Percentiles rank a stretch among this genome's conserved stretches.
These are phyloP conservation scores for Spinellus fusiger DNA, from an alignment of 192 early-diverging fungal genomes.

Conservation along the genomic window DNA sequence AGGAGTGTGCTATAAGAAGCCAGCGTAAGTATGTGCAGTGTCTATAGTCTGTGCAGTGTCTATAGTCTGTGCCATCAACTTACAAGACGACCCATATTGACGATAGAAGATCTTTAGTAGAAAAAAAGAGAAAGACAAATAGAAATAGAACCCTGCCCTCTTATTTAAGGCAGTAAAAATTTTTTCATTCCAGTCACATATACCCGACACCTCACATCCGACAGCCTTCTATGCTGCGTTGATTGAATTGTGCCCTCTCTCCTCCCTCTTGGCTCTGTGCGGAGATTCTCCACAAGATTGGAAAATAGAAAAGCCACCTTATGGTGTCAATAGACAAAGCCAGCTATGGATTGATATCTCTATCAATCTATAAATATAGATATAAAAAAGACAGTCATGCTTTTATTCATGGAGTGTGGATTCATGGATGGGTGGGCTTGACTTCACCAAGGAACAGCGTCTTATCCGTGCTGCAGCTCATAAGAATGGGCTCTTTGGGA, in stretches of 20 bases:
- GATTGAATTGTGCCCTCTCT: no score
- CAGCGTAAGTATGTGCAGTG: no score
- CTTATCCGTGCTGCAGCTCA: slow-evolving; percentile 82
- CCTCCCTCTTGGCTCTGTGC: no score
- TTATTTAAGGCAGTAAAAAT: not conserved
- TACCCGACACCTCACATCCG: no score
- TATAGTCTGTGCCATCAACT: no score
- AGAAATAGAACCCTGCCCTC: not conserved
- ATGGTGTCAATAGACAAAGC: no score
- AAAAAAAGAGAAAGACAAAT: slow-evolving; percentile 7
- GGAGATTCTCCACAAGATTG: no score
- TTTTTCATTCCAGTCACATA: not conserved
- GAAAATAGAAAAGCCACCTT: no score
- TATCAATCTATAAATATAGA: not conserved
- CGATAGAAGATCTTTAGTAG: not conserved
- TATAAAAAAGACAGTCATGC: not conserved
- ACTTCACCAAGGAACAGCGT: slow-evolving; percentile 87
- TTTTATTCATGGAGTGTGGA: not conserved
- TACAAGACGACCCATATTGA: slow-evolving; percentile 16
- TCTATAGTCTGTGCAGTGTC: no score
- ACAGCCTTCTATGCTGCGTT: no score
- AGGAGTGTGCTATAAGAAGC: slow-evolving; percentile 82
- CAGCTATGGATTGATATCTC: not conserved
- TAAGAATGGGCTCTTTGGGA: slow-evolving; percentile 79
- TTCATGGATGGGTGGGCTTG: slow-evolving; percentile 34